Base-by-base conservation (phyloP, 306 rosid species). In the Vigna trinervia region DNA sequence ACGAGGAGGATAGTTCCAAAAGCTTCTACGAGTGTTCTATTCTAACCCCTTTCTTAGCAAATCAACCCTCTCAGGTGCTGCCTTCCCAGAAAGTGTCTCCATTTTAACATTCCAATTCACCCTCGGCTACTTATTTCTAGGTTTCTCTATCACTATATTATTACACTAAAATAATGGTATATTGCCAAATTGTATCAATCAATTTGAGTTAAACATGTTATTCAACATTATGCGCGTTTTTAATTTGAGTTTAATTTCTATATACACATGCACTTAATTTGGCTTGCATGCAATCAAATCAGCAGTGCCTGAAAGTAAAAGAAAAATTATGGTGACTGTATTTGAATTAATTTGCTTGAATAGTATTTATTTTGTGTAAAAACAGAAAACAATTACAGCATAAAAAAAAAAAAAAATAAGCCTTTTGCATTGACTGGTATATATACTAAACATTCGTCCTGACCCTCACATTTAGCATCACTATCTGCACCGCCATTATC, bases 41-140 rank as follows among this genome's bases (percentile, higher is more conserved):
- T 12, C 47, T 36, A 15, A 8, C 14, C 47, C 5, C 14, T n/a
- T 36, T 36, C 26, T 15, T 32, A 30, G 67, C 65, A 59, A 26
- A 57, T 15, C 19, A 28, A 59, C 14, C 20, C 41, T 14, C 41
- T 0, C 15, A 32, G 41, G 43, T 60, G 45, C n/a, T 62, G 3
- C 23, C 46, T 34, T 62, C 26, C 46, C 48, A 4, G 23, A 9
- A 13, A 36, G 28, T 63, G 28, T 38, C 41, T 59, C 20, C 66
- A 13, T 17, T 60, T 60, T 60, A 60, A 60, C 19, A 13, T 60
- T 59, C 65, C 65, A 59, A 2, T 58, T 58, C 64, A 23, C 28
- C 28, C 1, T 26, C 65, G 5, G 11, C 41, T 15, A 62, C 45
- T 15, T 5, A 2, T 10, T 61, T 19, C 6, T n/a, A 8, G 3